Conservation (phyloP, 192 early-diverging fungal genomes). For the Coemansia umbellata region DNA sequence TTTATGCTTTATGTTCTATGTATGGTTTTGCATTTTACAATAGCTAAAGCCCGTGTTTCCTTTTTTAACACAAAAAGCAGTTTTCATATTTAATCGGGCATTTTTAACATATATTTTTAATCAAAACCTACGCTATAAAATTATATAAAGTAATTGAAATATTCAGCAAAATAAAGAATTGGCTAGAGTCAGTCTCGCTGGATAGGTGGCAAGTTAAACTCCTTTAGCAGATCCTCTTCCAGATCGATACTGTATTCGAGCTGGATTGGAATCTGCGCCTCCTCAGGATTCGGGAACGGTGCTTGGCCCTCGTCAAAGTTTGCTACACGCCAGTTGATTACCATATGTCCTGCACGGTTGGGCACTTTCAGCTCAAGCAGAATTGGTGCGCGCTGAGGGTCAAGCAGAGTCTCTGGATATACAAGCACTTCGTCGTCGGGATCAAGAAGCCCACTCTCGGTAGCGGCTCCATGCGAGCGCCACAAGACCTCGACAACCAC, state of each 20-base stretch:
- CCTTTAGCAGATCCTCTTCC: slow-evolving; percentile 32
- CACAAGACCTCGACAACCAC: slow-evolving; percentile 44
- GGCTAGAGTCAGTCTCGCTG: slow-evolving; percentile 14
- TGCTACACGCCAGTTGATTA: slow-evolving; percentile 45
- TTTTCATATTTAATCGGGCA: no score
- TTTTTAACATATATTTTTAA: no score
- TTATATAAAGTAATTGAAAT: no score
- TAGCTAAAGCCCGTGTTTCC: no score
- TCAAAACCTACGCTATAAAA: no score
- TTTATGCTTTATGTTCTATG: no score
- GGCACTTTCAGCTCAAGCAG: slow-evolving; percentile 45
- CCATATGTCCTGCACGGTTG: slow-evolving; percentile 29
- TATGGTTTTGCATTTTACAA: no score
- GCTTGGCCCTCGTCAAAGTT: slow-evolving; percentile 53
- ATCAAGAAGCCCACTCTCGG: slow-evolving; percentile 7
- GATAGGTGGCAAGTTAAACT: slow-evolving; percentile 27
- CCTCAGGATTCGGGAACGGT: slow-evolving; percentile 40
- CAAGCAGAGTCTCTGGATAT: slow-evolving; percentile 41
- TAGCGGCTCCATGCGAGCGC: slow-evolving; percentile 11
- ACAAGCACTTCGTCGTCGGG: slow-evolving; percentile 28
- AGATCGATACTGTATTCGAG: slow-evolving; percentile 47
- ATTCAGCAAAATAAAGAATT: no score
- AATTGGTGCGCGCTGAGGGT: slow-evolving; percentile 45
- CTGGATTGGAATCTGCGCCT: slow-evolving; percentile 38
- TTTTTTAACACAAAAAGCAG: no score